Evolutionary conservation across 2,329 filamentous ascomycete species (phyloP), one percentile per base, ranked within the genome.

Genomic region (Phoma sp.): DNA sequence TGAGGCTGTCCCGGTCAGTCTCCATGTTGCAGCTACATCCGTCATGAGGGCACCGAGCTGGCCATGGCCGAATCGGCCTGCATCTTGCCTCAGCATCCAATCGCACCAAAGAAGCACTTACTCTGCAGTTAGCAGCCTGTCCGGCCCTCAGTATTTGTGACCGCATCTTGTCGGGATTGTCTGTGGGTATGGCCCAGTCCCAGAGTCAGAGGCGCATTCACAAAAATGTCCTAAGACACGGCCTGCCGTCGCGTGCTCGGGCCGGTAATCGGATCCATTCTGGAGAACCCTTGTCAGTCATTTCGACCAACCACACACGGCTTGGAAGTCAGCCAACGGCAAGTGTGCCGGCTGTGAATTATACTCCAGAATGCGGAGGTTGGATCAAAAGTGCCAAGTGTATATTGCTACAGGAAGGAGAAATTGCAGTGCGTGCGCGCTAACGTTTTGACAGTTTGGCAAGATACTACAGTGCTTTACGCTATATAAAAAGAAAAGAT

Each of bases 81-180:
- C 4, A 36, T 2, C 7, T 23, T 45, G 5, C 11, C 8, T 7
- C 4, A 23, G 24, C 3, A 11, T 22, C 24, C 52, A 57, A 57
- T 57, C 39, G 45, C 46, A 49, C 35, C 7, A 9, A 5, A 2
- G 7, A 6, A 27, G 13, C 22, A 66, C 67, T 68, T 41, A 75
- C 72, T 62, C 68, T 70, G 58, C 62, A 65, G 59, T 67, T 69
- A 47, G 62, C 63, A 53, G 64, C 56, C 60, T 70, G 68, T 37
- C 69, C 63, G 24, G 62, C 64, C 59, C 68, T 61, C 40, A 75
- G 54, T 46, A 70, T 61, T 52, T 73, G 68, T 47, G 65, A 65
- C 68, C 71, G 68, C 72, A 75, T 74, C 42, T 60, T 72, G 52
- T 46, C 49, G 47, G 41, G 43, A 38, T 53, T 62, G 58, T 61